phyloP scores from a whole-genome alignment of 2,329 filamentous ascomycete genomes.

The Penicillium sumatraense region DNA sequence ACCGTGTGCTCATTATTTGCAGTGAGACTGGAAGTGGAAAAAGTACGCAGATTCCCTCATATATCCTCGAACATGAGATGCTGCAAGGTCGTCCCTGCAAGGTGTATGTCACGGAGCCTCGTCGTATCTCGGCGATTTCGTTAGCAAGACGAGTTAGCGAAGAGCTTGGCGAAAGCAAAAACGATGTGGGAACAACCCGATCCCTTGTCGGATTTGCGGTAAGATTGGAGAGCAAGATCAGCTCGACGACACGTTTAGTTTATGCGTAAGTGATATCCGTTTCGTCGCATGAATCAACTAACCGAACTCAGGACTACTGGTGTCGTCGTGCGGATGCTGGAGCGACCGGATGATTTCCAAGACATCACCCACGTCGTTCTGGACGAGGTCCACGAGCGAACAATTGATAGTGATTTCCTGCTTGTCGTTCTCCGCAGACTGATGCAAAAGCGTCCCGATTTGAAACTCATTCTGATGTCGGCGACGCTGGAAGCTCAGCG shows the following conservation, averaged over 20 bases:
- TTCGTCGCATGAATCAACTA: background rate
- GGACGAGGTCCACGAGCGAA: constrained; percentile 96
- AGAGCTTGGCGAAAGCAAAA: constrained; percentile 83
- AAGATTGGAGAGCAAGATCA: constrained; percentile 84
- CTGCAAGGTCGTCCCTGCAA: constrained; percentile 81
- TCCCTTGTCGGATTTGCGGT: constrained; percentile 96
- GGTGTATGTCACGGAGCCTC: constrained; percentile 92
- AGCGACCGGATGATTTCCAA: constrained; percentile 80
- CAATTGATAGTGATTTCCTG: constrained; percentile 95
- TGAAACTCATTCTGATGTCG: constrained; percentile 96
- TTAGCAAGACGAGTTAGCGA: constrained; percentile 91
- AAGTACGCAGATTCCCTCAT: constrained; percentile 95
- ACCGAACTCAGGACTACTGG: constrained; percentile 59
- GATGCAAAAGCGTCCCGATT: constrained; percentile 73
- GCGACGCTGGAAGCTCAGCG: constrained; percentile 91
- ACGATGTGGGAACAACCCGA: constrained; percentile 77
- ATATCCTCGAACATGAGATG: constrained; percentile 87
- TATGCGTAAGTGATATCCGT: constrained; percentile 69
- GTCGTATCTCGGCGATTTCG: constrained; percentile 94
- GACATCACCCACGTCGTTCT: constrained; percentile 93
- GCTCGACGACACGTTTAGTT: constrained; percentile 78
- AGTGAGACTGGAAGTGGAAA: constrained; percentile 97
- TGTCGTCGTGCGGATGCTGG: constrained; percentile 98
- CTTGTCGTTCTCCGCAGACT: constrained; percentile 89
- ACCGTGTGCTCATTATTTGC: constrained; percentile 91